These are phyloP conservation scores for Gossypium laxum DNA, from an alignment of 441 rosid genomes.

Conservation along the genomic window DNA sequence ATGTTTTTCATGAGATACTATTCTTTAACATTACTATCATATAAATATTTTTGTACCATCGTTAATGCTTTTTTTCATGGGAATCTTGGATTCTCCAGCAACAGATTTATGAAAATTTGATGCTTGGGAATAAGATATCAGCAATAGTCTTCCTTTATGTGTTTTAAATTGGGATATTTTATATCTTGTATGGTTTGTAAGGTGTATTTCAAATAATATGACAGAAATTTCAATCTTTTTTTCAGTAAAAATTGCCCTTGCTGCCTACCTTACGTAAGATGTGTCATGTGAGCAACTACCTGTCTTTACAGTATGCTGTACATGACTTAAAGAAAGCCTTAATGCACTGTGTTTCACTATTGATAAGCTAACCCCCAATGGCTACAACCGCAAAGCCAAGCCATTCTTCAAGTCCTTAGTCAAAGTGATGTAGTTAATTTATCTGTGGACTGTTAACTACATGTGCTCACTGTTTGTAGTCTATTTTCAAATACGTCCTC, in stretches of 20 bases:
- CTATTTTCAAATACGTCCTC: background rate
- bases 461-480: background rate
- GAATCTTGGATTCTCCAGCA: background rate
- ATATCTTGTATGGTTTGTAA: background rate
- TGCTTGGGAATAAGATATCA: background rate
- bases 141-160: background rate
- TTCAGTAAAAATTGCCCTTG: background rate
- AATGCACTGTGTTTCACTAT: background rate
- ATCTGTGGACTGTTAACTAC: background rate
- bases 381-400: background rate
- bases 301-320: background rate
- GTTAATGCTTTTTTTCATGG: background rate
- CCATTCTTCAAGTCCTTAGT: background rate
- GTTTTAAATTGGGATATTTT: background rate
- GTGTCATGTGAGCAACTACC: background rate
- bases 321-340: background rate
- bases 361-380: background rate
- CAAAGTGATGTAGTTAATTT: background rate
- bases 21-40: background rate
- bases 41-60: background rate
- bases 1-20: background rate
- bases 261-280: background rate
- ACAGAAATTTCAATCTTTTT: background rate
- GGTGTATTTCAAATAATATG: background rate
- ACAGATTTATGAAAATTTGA: slow-evolving; percentile 2